Evolutionary conservation across 495 filamentous ascomycete genomes (phyloP), one percentile per base, ranked within the genome.

Genomic region (Lasiosphaeriaceae sp.): DNA sequence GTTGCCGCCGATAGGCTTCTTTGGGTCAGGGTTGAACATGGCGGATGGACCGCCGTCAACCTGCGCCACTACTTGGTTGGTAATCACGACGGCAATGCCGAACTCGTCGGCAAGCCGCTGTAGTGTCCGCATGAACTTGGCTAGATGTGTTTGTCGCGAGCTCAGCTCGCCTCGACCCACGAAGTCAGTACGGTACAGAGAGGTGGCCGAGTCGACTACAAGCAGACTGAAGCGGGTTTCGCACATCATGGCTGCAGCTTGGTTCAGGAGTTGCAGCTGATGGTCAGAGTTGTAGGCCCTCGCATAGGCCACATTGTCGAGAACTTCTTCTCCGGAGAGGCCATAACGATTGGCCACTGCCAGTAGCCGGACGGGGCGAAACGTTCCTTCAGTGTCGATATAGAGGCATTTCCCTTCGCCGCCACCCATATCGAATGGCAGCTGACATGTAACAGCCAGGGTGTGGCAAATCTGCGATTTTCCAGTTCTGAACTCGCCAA

Each of bases 401-500:
- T 97, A 98, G n/a, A 97, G 79, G 68, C 95, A 97, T 68, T 98
- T 98, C 14, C 94, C 94, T 73, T 98, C 94, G 8, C 95, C 94
- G 41, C 94, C 94, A 52, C 94, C 94, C 95, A 97, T 97, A 66
- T 98, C 94, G 66, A 97, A 97, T 2, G 94, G 94, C 35, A 98
- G 68, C 66, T 98, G 94, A 59, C 94, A 98, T 23, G 95, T 98
- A 11, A 98, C 94, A 1, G 95, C 94, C n/a, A 97, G 83, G 0
- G 94, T 98, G 67, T 97, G 95, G 64, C 95, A 97, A 48, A 98
- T 93, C 68, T 98, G 94, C 70, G 90, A 96, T 74, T 98, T 98
- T 71, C 94, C 94, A 0, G 94, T 98, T 63, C 94, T 80, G 69
- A 98, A 98, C 73, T 98, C 94, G 74, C 94, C 94, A 66, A 98